A percentile compares a stretch with the other conserved stretches of the same genome.
Evolutionary conservation across 257 asterid species (phyloP).

Genomic region (Misopates orontium): DNA sequence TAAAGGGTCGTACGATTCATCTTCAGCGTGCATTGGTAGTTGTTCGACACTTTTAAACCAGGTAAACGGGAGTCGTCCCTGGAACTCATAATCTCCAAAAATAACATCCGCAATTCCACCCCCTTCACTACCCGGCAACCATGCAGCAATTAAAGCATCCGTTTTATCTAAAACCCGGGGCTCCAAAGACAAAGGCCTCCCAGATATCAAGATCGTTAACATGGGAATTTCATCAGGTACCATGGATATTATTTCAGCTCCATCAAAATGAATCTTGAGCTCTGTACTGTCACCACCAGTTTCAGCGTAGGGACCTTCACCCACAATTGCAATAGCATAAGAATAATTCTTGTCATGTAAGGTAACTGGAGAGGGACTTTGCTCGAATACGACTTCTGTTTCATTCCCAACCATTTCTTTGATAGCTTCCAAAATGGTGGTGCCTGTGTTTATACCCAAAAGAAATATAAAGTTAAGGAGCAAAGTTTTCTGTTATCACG

Average conservation of each 20-base stretch:
- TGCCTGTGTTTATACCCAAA: constrained; percentile 41
- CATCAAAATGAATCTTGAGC: constrained; percentile 57
- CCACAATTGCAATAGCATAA: constrained; percentile 72
- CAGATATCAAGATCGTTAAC: constrained; percentile 59
- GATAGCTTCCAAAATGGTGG: constrained; percentile 76
- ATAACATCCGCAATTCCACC: constrained; percentile 64
- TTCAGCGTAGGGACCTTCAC: constrained; percentile 82
- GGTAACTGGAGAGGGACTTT: constrained; percentile 53
- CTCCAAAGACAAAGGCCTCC: constrained; percentile 74
- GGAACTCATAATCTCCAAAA: constrained; percentile 73
- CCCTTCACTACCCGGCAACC: constrained; percentile 93
- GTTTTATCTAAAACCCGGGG: constrained; percentile 49
- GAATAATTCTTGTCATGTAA: constrained; percentile 44
- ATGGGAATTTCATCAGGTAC: constrained; percentile 66
- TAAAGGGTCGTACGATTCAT: constrained; percentile 50
- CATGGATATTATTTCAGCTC: constrained; percentile 44
- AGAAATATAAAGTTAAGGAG: no score
- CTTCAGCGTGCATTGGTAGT: constrained; percentile 57
- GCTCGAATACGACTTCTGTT: constrained; percentile 62
- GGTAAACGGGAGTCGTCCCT: constrained; percentile 69
- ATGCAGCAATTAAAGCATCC: constrained; percentile 75
- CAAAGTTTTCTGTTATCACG: no score
- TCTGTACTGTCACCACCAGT: constrained; percentile 65
- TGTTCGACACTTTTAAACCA: constrained; percentile 72
- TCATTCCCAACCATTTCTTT: constrained; percentile 50